Base-by-base conservation (phyloP, 1,139 yeast genomes). In the Suhomyces guaymorum region DNA sequence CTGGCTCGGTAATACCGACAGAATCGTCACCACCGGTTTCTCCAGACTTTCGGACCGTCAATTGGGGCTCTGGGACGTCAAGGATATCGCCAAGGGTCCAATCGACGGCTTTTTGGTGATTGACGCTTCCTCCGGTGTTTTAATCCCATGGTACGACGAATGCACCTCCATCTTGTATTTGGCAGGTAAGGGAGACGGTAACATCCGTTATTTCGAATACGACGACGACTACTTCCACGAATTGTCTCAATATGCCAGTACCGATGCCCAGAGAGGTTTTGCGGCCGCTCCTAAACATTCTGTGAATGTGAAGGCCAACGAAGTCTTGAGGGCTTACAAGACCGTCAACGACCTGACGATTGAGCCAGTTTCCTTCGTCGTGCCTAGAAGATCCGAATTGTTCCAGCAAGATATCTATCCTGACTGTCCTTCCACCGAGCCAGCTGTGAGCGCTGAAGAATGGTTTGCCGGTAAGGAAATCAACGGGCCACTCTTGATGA, bases 151-250 rank as follows among this genome's bases (percentile, higher is more conserved):
- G 53, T 94, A 70, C 55, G 99, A 92, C 55, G 84, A 78, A 26
- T 78, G 85, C 26, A 88, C 87, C 35, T 78, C 82, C 41, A 79
- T 90, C 39, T 70, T 94, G 43, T 92, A 84, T 57, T 70, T 92
- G 45, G 97, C 96, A 23, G 98, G 98, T 49, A 92, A 92, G 61
- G 99, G 98, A 58, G 98, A 92, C 59, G 97, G 98, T 53, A 92
- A 92, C 59, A 88, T 92, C 55, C 86, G 97, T 54, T 90, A 90
- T 63, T 89, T 70, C 55, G 97, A 92, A 63, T 87, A 75, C 56
- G 86, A 80, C 46, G 80, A 84, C 49, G 97, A 92, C 54, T 82
- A 79, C 48, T 70, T 92, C 43, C 80, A 71, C 61, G 89, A 86
- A 47, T 67, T 92, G 43, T 85, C 96, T 5, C 96, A 90, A 59